These are phyloP conservation scores for Pseudozyma pruni DNA, from an alignment of 1,284 basidiomycete species.

Conservation along the genomic window DNA sequence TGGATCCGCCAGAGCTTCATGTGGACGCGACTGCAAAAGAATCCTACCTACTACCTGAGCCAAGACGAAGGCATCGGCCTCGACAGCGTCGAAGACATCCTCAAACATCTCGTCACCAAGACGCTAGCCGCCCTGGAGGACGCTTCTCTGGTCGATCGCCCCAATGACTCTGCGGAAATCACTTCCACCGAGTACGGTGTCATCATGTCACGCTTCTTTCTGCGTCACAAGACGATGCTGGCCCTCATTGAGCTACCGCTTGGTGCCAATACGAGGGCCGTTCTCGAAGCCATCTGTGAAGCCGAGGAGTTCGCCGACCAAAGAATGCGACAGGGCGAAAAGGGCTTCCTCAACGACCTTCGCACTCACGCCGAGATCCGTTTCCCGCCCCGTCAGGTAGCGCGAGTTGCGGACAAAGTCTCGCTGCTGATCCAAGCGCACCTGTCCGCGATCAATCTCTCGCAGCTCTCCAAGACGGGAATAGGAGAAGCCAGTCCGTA, in stretches of 20 bases:
- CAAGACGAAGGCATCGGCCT: slow-evolving; percentile 37
- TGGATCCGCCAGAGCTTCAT: slow-evolving; percentile 50
- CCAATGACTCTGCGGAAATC: slow-evolving; percentile 15
- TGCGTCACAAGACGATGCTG: slow-evolving; percentile 53
- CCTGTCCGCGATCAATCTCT: slow-evolving; percentile 45
- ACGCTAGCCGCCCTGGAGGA: slow-evolving; percentile 30
- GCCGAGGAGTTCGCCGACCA: slow-evolving; percentile 65
- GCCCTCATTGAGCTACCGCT: slow-evolving; percentile 32
- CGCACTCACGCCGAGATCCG: slow-evolving; percentile 55
- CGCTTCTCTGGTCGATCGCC: slow-evolving; percentile 26
- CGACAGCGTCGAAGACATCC: slow-evolving; percentile 37
- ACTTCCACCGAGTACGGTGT: slow-evolving; percentile 48
- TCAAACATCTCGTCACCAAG: slow-evolving; percentile 30
- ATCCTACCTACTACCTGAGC: slow-evolving; percentile 48
- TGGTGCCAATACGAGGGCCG: slow-evolving; percentile 9
- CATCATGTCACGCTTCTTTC: slow-evolving; percentile 57
- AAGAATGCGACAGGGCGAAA: slow-evolving; percentile 67
- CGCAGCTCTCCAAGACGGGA: slow-evolving; percentile 31
- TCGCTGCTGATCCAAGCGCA: slow-evolving; percentile 55
- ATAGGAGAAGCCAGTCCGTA: slow-evolving; percentile 28
- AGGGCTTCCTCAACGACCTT: slow-evolving; percentile 34
- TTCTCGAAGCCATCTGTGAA: slow-evolving; percentile 48
- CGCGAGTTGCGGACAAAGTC: slow-evolving; percentile 50
- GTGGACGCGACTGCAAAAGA: slow-evolving; percentile 49
- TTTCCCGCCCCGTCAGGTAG: slow-evolving; percentile 51